Conservation (phyloP, 306 rosid species). For the Trifolium fragiferum region DNA sequence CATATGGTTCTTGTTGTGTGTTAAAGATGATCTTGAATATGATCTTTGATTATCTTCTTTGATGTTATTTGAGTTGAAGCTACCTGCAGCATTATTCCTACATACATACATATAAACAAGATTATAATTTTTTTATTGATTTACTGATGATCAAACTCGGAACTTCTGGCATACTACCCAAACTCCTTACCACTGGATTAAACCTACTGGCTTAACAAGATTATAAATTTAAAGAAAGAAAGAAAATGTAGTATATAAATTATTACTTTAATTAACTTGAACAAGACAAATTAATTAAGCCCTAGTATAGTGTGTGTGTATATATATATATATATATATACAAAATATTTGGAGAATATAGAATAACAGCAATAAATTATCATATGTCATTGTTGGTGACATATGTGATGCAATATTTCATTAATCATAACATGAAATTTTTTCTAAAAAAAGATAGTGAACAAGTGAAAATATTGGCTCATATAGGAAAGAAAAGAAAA, state of each 20-base stretch:
- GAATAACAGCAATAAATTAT: neutral
- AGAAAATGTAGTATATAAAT: neutral
- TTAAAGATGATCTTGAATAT: slow-evolving; percentile 32
- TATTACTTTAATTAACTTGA: neutral
- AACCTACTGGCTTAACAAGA: no score
- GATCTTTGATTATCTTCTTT: slow-evolving; percentile 40
- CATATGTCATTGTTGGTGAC: neutral
- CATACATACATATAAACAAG: neutral
- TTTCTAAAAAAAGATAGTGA: no score
- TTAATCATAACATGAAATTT: neutral
- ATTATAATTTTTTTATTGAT: neutral
- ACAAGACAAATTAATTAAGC: slow-evolving; percentile 8
- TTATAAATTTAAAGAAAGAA: neutral
- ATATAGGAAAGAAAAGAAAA: neutral
- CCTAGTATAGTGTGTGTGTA: neutral
- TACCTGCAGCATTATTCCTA: slow-evolving; percentile 47
- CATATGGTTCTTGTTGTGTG: slow-evolving; percentile 40
- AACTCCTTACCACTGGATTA: no score
- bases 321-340: neutral
- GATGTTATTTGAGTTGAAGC: slow-evolving; percentile 19
- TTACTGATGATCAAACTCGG: no score
- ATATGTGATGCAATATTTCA: neutral
- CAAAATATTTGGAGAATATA: neutral
- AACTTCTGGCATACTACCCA: no score
- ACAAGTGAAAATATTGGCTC: neutral